Evolutionary conservation across 2,329 filamentous ascomycete genomes (phyloP).

Genomic region (Cladosporium sp.): DNA sequence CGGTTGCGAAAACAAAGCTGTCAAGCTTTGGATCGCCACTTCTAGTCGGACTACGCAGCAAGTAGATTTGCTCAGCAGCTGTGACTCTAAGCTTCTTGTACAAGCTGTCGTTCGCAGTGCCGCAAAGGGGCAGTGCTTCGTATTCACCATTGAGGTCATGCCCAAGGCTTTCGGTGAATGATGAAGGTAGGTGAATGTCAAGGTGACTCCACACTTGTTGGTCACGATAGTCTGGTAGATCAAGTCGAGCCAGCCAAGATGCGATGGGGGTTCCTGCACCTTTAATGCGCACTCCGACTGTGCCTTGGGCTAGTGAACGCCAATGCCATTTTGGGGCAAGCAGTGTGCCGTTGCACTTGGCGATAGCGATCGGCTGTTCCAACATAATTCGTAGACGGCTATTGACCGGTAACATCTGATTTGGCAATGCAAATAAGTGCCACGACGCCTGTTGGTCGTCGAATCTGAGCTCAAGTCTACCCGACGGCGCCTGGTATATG

Average conservation of each 20-base stretch:
- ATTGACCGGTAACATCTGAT: conserved; percentile 18
- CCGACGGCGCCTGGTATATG: conserved; percentile 35
- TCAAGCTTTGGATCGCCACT: conserved; percentile 46
- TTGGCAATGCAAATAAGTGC: conserved; percentile 27
- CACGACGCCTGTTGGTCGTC: conserved; percentile 18
- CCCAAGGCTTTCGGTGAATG: background rate
- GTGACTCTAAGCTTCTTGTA: conserved; percentile 42
- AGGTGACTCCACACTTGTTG: conserved; percentile 45
- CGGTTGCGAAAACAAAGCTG: conserved; percentile 53
- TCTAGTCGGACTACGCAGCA: conserved; percentile 56
- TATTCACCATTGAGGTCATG: conserved; percentile 49
- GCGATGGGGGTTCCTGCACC: conserved; percentile 9
- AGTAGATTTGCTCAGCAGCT: conserved; percentile 38
- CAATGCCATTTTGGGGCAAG: conserved; percentile 40
- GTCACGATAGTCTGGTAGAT: conserved; percentile 35
- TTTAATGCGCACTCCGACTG: background rate
- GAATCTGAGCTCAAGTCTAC: conserved; percentile 37
- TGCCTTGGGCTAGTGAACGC: conserved; percentile 33
- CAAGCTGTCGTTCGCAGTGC: conserved; percentile 52
- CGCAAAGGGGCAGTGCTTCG: conserved; percentile 50
- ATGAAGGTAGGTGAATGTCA: conserved; percentile 35
- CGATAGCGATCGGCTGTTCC: conserved; percentile 25
- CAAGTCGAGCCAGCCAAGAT: conserved; percentile 36
- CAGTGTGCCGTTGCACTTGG: conserved; percentile 18
- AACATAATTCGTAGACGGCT: conserved; percentile 22